Evolutionary conservation across 306 rosid species (phyloP).

Genomic region (Lithocarpus polystachyus): DNA sequence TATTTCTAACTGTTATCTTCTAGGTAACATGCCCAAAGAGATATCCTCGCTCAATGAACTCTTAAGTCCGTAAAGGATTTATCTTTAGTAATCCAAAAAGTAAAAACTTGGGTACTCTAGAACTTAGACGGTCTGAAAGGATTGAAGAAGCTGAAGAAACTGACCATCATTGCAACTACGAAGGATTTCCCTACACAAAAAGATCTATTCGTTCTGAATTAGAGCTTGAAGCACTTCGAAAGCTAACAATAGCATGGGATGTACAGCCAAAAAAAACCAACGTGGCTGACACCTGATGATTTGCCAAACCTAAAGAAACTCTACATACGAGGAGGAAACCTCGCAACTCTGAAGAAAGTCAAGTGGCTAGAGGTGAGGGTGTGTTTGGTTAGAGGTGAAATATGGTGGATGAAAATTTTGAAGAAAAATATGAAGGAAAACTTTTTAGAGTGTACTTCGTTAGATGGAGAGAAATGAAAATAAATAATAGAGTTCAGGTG

Average conservation of each 20-base stretch:
- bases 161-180: constrained; percentile 14
- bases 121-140: neutral
- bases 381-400: too few relatives aligned
- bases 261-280: neutral
- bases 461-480: too few relatives aligned
- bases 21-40: constrained; percentile 26
- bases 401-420: too few relatives aligned
- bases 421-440: too few relatives aligned
- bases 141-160: neutral
- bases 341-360: neutral
- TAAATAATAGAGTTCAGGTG: too few relatives aligned
- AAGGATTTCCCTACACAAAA: neutral
- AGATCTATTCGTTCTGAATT: neutral
- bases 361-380: too few relatives aligned
- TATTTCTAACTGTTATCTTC: constrained; percentile 32
- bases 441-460: too few relatives aligned
- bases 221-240: neutral
- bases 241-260: constrained; percentile 23
- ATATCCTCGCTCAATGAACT: constrained; percentile 9
- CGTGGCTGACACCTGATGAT: neutral
- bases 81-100: neutral
- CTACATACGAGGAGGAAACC: neutral
- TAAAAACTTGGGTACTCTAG: neutral
- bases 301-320: neutral
- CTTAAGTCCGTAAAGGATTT: constrained; percentile 25